Percentiles rank a stretch among this genome's conserved stretches.
Evolutionary conservation across 495 filamentous ascomycete genomes (phyloP).

Genomic region (Neurospora discreta): DNA sequence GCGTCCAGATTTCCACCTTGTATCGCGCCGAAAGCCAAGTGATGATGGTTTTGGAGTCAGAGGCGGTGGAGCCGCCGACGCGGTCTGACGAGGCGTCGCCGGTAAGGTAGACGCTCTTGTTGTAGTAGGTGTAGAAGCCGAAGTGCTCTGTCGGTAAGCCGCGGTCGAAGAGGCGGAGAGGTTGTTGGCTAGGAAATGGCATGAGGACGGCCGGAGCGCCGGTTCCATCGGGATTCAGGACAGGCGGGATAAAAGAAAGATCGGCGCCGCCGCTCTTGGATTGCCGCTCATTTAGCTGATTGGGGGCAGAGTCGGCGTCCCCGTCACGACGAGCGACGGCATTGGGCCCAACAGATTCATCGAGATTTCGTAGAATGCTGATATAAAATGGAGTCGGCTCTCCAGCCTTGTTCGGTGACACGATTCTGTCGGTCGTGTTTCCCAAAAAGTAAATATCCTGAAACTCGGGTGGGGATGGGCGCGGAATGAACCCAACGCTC

Average conservation of each 20-base stretch:
- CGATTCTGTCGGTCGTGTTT: constrained; percentile 65
- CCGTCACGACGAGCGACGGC: constrained; percentile 25
- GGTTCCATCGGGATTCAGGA: constrained; percentile 52
- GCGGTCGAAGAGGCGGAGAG: constrained; percentile 75
- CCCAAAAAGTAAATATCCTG: constrained; percentile 70
- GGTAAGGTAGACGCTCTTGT: constrained; percentile 73
- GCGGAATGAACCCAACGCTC: constrained; percentile 2
- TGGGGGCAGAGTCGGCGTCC: not conserved
- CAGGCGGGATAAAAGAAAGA: constrained; percentile 40
- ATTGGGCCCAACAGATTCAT: constrained; percentile 24
- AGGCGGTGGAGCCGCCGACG: constrained; percentile 51
- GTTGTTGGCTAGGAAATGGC: constrained; percentile 60
- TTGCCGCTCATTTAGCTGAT: not conserved
- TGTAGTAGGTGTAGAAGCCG: constrained; percentile 87
- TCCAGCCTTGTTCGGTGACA: constrained; percentile 46
- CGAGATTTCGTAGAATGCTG: constrained; percentile 29
- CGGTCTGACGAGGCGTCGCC: constrained; percentile 40
- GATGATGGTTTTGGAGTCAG: constrained; percentile 55
- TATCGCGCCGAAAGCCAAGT: constrained; percentile 79
- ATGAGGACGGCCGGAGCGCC: constrained; percentile 60
- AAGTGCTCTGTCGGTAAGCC: constrained; percentile 74
- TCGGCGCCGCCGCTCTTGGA: constrained; percentile 11
- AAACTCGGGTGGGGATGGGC: constrained; percentile 41
- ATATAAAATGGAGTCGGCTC: constrained; percentile 64
- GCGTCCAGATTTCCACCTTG: constrained; percentile 87